Conservation (phyloP, 2,329 filamentous ascomycete genomes). For the Corniculantispora saksenae region DNA sequence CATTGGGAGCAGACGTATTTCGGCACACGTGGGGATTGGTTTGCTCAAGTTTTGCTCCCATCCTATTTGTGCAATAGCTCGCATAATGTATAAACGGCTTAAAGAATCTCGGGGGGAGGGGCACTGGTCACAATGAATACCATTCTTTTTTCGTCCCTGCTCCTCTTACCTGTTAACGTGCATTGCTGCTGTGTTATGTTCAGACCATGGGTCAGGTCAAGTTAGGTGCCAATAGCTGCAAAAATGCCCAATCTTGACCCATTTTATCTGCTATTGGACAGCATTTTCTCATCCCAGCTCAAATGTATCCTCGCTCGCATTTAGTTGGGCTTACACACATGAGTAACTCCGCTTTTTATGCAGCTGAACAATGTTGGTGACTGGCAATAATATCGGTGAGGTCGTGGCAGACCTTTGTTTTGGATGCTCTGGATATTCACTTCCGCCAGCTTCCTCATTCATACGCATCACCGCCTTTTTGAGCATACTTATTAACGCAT, state of each 20-base stretch:
- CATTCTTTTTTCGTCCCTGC: no score
- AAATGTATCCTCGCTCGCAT: neutral
- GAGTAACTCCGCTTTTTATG: conserved; percentile 16
- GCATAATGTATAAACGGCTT: conserved; percentile 9
- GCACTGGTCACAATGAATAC: no score
- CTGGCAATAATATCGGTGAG: conserved; percentile 2
- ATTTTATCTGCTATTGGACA: conserved; percentile 16
- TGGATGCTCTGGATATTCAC: neutral
- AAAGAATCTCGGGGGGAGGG: neutral
- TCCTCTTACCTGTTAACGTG: neutral
- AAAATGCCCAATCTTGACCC: conserved; percentile 15
- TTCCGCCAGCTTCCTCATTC: no score
- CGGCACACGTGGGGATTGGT: neutral
- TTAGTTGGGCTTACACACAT: conserved; percentile 16
- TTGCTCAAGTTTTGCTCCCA: neutral
- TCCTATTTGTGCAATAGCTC: conserved; percentile 3
- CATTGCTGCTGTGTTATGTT: neutral
- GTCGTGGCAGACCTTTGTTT: neutral
- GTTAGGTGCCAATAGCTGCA: conserved; percentile 13
- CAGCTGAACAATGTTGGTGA: neutral
- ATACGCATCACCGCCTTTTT: neutral
- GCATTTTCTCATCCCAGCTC: neutral
- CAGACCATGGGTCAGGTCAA: neutral
- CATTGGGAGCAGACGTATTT: neutral
- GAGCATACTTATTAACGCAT: neutral